These are phyloP conservation scores for Cladosporium sphaerospermum DNA, from an alignment of 2,329 filamentous ascomycete species.

Conservation along the genomic window DNA sequence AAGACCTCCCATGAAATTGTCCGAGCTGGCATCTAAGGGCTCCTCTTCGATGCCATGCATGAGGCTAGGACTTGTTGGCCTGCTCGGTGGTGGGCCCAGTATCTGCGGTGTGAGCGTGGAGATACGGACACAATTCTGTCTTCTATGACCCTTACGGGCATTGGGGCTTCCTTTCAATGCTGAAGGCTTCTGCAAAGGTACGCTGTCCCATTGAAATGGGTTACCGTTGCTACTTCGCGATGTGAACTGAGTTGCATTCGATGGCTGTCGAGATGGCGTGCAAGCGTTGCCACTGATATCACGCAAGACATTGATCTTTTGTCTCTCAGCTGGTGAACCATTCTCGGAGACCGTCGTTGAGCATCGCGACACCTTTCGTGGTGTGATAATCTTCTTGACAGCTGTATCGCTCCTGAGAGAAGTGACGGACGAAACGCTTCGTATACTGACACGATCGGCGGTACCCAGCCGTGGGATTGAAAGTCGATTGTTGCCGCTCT, in stretches of 20 bases:
- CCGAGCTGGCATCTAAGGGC: constrained; percentile 17
- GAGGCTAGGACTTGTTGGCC: constrained; percentile 30
- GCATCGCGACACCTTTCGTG: constrained; percentile 23
- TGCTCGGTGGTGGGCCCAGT: constrained; percentile 32
- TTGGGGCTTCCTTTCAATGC: constrained; percentile 41
- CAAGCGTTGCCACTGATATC: constrained; percentile 30
- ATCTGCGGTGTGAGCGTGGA: constrained; percentile 38
- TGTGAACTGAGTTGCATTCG: constrained; percentile 33
- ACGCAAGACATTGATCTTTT: constrained; percentile 25
- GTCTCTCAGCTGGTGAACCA: constrained; percentile 36
- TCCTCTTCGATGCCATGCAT: constrained; percentile 37
- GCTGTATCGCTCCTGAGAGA: constrained; percentile 19
- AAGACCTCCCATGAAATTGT: background rate
- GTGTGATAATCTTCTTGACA: constrained; percentile 30
- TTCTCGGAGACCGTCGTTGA: constrained; percentile 31
- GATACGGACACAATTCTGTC: constrained; percentile 42
- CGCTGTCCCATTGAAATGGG: constrained; percentile 41
- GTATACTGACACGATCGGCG: constrained; percentile 31
- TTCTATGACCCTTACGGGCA: constrained; percentile 37
- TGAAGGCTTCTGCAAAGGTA: constrained; percentile 35
- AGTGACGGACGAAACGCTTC: constrained; percentile 29
- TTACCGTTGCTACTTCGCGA: constrained; percentile 41
- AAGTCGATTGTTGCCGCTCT: constrained; percentile 20
- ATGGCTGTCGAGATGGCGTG: constrained; percentile 33
- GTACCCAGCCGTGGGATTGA: constrained; percentile 29